A percentile compares a stretch with the other conserved stretches of the same genome.
These are phyloP conservation scores for Saccharomycopsis capsularis DNA, from an alignment of 805 yeast species.

Conservation along the genomic window DNA sequence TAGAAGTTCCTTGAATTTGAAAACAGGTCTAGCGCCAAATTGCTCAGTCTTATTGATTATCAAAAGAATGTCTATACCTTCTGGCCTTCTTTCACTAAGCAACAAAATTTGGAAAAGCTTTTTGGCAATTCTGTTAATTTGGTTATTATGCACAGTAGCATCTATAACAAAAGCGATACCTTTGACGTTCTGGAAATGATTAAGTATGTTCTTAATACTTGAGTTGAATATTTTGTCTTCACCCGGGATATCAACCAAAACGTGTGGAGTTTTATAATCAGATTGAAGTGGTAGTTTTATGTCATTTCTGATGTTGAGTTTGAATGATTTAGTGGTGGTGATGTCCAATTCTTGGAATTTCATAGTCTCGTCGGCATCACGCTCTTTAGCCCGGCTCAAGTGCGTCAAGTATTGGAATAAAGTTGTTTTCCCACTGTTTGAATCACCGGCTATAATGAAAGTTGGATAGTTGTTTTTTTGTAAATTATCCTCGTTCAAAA, in stretches of 20 bases:
- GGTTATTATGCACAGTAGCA: constrained; percentile 48
- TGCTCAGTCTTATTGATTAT: constrained; percentile 84
- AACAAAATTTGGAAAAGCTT: constrained; percentile 53
- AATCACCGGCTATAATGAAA: constrained; percentile 57
- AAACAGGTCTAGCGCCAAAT: constrained; percentile 71
- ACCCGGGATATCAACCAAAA: constrained; percentile 83
- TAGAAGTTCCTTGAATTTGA: constrained; percentile 50
- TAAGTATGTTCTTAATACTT: constrained; percentile 41
- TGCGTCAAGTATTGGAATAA: constrained; percentile 31
- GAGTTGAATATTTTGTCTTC: constrained; percentile 63
- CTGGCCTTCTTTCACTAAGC: constrained; percentile 49
- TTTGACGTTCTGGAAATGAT: constrained; percentile 38
- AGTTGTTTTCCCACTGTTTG: constrained; percentile 60
- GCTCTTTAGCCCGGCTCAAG: not conserved
- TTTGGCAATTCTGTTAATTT: constrained; percentile 47
- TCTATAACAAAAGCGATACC: constrained; percentile 80
- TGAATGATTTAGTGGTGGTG: constrained; percentile 46
- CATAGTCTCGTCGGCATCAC: constrained; percentile 12
- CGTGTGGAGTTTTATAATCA: constrained; percentile 34
- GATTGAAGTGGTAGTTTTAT: constrained; percentile 36
- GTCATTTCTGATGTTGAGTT: constrained; percentile 34
- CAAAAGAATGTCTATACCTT: constrained; percentile 67
- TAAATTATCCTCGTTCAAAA: constrained; percentile 2
- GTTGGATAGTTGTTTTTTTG: constrained; percentile 39
- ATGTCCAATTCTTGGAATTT: constrained; percentile 12